These are phyloP conservation scores for Solanum paucissectum DNA, from an alignment of 257 asterid genomes.

Conservation along the genomic window DNA sequence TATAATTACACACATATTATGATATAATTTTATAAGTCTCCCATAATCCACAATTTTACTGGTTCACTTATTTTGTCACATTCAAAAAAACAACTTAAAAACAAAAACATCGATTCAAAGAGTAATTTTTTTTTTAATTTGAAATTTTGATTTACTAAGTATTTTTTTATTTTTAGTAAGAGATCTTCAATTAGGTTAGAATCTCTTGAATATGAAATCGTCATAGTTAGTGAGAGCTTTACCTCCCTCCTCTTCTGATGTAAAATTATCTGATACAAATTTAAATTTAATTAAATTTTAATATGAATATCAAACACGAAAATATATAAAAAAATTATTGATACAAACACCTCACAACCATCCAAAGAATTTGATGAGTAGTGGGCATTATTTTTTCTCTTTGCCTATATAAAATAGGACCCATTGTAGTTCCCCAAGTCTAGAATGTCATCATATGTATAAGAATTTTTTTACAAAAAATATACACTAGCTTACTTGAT, in stretches of 20 bases:
- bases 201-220: background rate
- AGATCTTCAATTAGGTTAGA: too few species aligned
- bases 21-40: too few species aligned
- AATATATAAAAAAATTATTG: background rate
- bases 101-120: background rate
- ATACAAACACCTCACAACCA: constrained; percentile 14
- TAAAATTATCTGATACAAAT: accelerated
- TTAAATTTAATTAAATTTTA: background rate
- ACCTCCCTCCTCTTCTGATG: background rate
- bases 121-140: background rate
- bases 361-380: constrained; percentile 13
- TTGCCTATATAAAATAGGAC: background rate
- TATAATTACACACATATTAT: too few species aligned
- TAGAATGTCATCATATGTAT: constrained; percentile 3
- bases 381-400: background rate
- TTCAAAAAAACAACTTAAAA: background rate
- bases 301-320: background rate
- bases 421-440: background rate
- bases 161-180: too few species aligned
- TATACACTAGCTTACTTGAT: constrained; percentile 19
- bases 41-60: background rate
- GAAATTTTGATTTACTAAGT: background rate
- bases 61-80: background rate
- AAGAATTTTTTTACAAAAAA: background rate
- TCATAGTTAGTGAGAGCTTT: background rate